These are phyloP conservation scores for Tolypocladium guangdongense DNA, from an alignment of 2,329 filamentous ascomycete genomes.

Conservation along the genomic window DNA sequence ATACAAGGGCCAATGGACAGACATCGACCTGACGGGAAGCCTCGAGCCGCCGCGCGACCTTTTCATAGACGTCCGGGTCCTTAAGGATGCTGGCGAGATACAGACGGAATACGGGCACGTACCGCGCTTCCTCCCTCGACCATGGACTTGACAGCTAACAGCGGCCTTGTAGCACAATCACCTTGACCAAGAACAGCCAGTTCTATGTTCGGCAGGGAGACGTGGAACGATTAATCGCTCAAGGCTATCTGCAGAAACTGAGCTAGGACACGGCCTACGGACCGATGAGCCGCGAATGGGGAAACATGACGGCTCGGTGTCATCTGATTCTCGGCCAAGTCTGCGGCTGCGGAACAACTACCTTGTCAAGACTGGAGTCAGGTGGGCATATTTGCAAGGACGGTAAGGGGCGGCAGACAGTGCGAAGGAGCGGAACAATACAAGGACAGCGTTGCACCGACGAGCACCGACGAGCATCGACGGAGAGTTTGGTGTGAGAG, in stretches of 20 bases:
- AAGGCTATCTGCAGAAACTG: conserved; percentile 88
- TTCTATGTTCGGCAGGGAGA: conserved; percentile 95
- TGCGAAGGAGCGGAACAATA: not conserved
- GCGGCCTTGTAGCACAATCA: conserved; percentile 60
- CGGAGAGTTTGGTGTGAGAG: not conserved
- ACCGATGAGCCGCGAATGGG: not conserved
- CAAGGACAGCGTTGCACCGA: not conserved
- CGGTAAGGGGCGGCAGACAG: not conserved
- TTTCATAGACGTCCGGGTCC: conserved; percentile 90
- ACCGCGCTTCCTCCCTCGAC: not conserved
- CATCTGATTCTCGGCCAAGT: not conserved
- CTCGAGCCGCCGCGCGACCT: conserved; percentile 89
- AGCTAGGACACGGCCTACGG: conserved; percentile 21
- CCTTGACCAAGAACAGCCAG: conserved; percentile 93
- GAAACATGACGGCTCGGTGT: not conserved
- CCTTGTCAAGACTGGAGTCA: not conserved
- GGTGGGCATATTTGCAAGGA: not conserved
- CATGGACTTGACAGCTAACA: conserved; percentile 7
- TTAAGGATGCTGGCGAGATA: conserved; percentile 96
- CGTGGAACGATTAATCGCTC: conserved; percentile 85
- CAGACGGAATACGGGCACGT: conserved; percentile 96
- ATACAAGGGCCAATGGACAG: conserved; percentile 97
- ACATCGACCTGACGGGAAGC: conserved; percentile 89
- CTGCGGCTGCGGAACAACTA: not conserved
- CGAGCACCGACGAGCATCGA: not conserved